These are phyloP conservation scores for Podaxis sp. DNA, from an alignment of 768 basidiomycete species.

Conservation along the genomic window DNA sequence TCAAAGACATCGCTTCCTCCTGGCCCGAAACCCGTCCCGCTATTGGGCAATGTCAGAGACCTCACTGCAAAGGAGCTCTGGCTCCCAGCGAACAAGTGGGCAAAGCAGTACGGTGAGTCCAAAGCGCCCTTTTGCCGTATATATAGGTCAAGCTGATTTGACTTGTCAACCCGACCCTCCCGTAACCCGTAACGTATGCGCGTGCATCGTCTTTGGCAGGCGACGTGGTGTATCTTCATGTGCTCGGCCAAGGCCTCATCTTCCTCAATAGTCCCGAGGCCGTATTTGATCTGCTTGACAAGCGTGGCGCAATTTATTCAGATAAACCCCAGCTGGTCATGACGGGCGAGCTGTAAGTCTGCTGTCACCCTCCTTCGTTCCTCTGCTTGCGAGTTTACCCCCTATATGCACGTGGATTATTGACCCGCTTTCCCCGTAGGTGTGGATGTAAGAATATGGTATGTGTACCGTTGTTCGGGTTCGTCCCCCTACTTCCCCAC, in stretches of 20 bases:
- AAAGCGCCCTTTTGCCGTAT: slow-evolving; percentile 6
- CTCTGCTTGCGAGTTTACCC: slow-evolving; percentile 12
- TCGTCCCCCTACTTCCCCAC: neutral
- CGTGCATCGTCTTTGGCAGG: slow-evolving; percentile 37
- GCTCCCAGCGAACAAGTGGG: slow-evolving; percentile 63
- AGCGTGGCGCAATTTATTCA: slow-evolving; percentile 68
- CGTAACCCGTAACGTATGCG: neutral
- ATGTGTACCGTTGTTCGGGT: slow-evolving; percentile 20
- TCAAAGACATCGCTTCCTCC: slow-evolving; percentile 52
- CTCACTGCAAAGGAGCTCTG: slow-evolving; percentile 63
- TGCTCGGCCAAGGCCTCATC: slow-evolving; percentile 66
- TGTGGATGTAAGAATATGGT: slow-evolving; percentile 72
- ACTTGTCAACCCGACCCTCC: slow-evolving; percentile 5
- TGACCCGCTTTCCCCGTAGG: slow-evolving; percentile 26
- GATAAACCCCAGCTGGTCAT: slow-evolving; percentile 73
- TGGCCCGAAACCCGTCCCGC: slow-evolving; percentile 64
- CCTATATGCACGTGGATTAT: slow-evolving; percentile 14
- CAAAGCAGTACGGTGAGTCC: slow-evolving; percentile 57
- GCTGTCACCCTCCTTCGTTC: neutral
- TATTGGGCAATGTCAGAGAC: slow-evolving; percentile 65
- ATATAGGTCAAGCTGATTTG: slow-evolving; percentile 8
- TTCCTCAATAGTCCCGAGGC: slow-evolving; percentile 65
- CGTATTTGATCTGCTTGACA: slow-evolving; percentile 66
- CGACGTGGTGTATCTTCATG: slow-evolving; percentile 61
- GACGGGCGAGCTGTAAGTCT: slow-evolving; percentile 66